Conservation (phyloP, 306 rosid species). For the Crotalaria pallida region DNA sequence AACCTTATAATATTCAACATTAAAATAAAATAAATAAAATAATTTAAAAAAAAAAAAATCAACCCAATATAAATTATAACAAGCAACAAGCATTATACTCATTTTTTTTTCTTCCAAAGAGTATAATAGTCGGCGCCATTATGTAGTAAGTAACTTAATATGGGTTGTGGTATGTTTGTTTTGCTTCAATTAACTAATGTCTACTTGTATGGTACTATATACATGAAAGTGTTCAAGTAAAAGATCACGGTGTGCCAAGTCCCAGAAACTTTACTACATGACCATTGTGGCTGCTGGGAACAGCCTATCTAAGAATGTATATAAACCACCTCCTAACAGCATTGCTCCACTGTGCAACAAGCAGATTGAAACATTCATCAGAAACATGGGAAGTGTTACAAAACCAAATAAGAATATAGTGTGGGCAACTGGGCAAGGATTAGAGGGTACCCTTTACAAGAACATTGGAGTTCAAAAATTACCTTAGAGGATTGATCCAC, state of each 20-base stretch:
- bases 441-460: background rate
- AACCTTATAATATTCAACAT: too few species aligned
- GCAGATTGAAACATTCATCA: constrained; percentile 20
- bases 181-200: background rate
- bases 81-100: too few species aligned
- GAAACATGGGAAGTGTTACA: background rate
- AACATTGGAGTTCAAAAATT: background rate
- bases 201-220: background rate
- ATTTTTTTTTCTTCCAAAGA: too few species aligned
- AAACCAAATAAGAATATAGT: too few species aligned
- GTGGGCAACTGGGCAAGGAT: too few species aligned
- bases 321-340: constrained; percentile 80
- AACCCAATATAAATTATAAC: too few species aligned
- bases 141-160: too few species aligned
- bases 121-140: too few species aligned
- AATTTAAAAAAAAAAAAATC: too few species aligned
- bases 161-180: too few species aligned
- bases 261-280: constrained; percentile 41
- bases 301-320: constrained; percentile 79
- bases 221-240: constrained; percentile 1
- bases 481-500: constrained; percentile 93
- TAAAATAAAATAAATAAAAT: too few species aligned
- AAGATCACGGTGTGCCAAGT: background rate
- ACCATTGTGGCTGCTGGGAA: constrained; percentile 74
- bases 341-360: constrained; percentile 69